Evolutionary conservation across 2,329 filamentous ascomycete species (phyloP).

Genomic region (Ceratocystis cacaofunesta): DNA sequence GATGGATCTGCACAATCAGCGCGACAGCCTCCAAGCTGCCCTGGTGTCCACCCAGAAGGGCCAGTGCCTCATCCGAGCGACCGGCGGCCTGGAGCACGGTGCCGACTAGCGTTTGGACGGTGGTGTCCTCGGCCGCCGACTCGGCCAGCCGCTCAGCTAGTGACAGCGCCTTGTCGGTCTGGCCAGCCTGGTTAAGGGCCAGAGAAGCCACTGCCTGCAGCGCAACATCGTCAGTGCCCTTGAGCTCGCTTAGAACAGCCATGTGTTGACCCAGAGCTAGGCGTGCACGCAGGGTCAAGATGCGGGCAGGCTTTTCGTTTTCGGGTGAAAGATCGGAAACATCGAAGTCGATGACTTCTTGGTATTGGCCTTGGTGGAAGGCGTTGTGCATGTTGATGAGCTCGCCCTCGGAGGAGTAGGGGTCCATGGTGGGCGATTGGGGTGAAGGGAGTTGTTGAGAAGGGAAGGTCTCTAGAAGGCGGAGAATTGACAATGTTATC

Average conservation of each 20-base stretch:
- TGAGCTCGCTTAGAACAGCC: conserved; percentile 54
- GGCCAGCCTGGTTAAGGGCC: conserved; percentile 49
- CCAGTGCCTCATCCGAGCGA: conserved; percentile 71
- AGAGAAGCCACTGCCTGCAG: conserved; percentile 63
- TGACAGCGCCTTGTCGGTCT: conserved; percentile 45
- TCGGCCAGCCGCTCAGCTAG: conserved; percentile 52
- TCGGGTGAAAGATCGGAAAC: conserved; percentile 61
- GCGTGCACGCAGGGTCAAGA: conserved; percentile 68
- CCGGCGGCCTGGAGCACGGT: conserved; percentile 67
- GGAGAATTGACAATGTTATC: too few species aligned
- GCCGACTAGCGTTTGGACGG: conserved; percentile 69
- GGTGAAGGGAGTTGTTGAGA: conserved; percentile 16
- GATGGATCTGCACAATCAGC: conserved; percentile 79
- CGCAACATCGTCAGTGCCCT: conserved; percentile 48
- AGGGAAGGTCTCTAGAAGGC: background rate
- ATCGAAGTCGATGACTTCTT: conserved; percentile 74
- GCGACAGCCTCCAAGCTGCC: conserved; percentile 70
- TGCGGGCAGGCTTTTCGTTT: conserved; percentile 60
- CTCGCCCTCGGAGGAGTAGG: conserved; percentile 56
- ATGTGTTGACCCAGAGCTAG: conserved; percentile 67
- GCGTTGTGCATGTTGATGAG: conserved; percentile 56
- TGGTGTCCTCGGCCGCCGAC: conserved; percentile 54
- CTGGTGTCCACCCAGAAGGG: conserved; percentile 66
- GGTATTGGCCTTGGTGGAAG: conserved; percentile 71
- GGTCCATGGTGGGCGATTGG: conserved; percentile 40